Evolutionary conservation across 2,329 filamentous ascomycete species (phyloP), one percentile per base, ranked within the genome.

Genomic region (Triangularia setosa): DNA sequence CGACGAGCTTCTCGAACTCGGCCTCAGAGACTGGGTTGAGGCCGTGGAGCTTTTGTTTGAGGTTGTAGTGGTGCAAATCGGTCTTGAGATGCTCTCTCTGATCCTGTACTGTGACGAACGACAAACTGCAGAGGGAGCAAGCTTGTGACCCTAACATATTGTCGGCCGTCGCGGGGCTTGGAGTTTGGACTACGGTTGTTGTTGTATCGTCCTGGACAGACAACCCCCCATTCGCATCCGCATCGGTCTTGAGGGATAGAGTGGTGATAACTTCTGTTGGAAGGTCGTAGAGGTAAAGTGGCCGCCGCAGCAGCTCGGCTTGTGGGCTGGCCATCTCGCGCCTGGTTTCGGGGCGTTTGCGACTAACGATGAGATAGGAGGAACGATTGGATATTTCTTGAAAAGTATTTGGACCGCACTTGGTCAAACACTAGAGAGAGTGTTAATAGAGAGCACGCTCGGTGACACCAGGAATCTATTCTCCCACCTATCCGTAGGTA

Each of bases 1-100:
- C 92, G 7, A 98, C 83, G 6, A 97, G 83, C 74, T 89, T 91
- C 74, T 95, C 91, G 70, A 99, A 99, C 33, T 97, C 93, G 7
- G 74, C 76, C 73, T 99, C 95, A 1, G 87, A 86, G 1, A 97
- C 89, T 0, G 91, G 78, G 9, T 83, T 84, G 64, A 83, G 82
- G 0, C 91, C 91, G 56, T 92, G 87, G 63, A 97, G 79, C 79
- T 92, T 96, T 74, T 94, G 91, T 78, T 97, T 98, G 66, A 98
- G 79, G 75, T 99, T 99, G 79, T 97, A 99, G 69, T 90, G 86
- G 76, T 99, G 95, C 58, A 96, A 83, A 73, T 99, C 95, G 9
- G 94, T 97, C 72, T 91, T 90, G 64, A 92, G 87, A 77, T 99
- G 95, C 65, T 87, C 84, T 66, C 92, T 86, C 74, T 98, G 94